Percentiles rank a stretch among this genome's conserved stretches.
phyloP scores from a whole-genome alignment of 2,329 filamentous ascomycete species.

The Fusarium tanahbumbuense region DNA sequence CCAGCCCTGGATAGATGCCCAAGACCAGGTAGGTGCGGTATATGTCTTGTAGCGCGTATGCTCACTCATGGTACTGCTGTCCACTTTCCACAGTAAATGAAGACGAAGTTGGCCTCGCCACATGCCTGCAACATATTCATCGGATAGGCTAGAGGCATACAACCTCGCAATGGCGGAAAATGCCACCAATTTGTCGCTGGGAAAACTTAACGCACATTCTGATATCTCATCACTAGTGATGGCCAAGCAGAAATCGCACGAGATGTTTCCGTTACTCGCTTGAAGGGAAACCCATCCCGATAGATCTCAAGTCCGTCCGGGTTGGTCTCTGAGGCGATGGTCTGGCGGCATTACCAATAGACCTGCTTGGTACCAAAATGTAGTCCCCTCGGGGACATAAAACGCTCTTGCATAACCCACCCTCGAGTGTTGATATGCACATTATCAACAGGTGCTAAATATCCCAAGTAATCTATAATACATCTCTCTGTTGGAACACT shows the following conservation, averaged over 20 bases:
- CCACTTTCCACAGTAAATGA: no score
- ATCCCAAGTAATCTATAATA: background rate
- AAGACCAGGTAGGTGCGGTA: background rate
- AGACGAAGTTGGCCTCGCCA: background rate
- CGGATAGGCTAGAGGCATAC: background rate
- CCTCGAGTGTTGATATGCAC: background rate
- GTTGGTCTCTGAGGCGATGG: background rate
- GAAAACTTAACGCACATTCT: background rate
- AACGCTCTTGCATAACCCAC: background rate
- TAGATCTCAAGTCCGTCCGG: background rate
- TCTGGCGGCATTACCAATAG: background rate
- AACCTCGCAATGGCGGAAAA: background rate
- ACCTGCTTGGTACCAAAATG: background rate
- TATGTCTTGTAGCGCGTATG: background rate
- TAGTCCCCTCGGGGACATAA: background rate
- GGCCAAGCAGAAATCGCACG: no score
- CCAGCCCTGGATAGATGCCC: background rate
- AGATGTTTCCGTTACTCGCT: no score
- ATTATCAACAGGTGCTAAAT: background rate
- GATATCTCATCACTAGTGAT: background rate
- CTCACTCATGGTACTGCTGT: no score
- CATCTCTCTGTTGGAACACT: no score
- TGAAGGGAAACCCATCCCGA: background rate
- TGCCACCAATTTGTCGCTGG: background rate
- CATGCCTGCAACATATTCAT: background rate